phyloP scores from a whole-genome alignment of 129 eudicot genomes.

The Artemisia annua region DNA sequence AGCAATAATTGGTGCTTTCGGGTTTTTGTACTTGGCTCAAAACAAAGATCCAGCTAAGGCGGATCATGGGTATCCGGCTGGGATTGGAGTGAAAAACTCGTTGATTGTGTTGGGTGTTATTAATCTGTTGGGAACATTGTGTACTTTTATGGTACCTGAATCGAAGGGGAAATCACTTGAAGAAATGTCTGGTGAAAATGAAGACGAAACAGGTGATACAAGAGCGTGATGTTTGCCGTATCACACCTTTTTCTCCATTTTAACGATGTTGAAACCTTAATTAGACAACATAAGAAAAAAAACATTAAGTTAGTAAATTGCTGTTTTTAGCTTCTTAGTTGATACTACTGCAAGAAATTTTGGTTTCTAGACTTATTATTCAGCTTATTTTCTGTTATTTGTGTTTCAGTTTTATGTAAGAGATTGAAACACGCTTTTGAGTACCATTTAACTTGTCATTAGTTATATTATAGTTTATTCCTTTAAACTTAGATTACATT shows the following conservation, averaged over 20 bases:
- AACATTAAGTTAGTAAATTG: not conserved
- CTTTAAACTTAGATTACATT: not conserved
- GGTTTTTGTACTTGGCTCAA: conserved; percentile 63
- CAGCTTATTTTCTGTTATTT: not conserved
- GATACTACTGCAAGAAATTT: not conserved
- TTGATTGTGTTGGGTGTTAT: conserved; percentile 42
- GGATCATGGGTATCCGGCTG: conserved; percentile 57
- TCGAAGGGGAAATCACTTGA: conserved; percentile 59
- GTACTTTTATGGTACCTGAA: conserved; percentile 56
- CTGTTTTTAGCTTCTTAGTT: not conserved
- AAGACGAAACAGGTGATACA: conserved; percentile 24
- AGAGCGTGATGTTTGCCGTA: conserved; percentile 17
- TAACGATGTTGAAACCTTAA: not conserved
- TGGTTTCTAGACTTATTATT: not conserved
- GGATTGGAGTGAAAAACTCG: conserved; percentile 59
- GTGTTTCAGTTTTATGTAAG: conserved; percentile 1
- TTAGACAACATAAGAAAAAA: not conserved
- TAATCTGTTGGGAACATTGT: conserved; percentile 43
- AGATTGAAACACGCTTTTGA: too few species aligned
- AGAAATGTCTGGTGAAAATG: conserved; percentile 52
- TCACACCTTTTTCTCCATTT: not conserved
- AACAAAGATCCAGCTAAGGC: conserved; percentile 41
- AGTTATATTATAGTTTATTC: too few species aligned
- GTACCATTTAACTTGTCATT: too few species aligned
- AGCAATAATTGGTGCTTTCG: conserved; percentile 60